Base-by-base conservation (phyloP, 2,329 filamentous ascomycete species). In the Fusarium protoensiforme region DNA sequence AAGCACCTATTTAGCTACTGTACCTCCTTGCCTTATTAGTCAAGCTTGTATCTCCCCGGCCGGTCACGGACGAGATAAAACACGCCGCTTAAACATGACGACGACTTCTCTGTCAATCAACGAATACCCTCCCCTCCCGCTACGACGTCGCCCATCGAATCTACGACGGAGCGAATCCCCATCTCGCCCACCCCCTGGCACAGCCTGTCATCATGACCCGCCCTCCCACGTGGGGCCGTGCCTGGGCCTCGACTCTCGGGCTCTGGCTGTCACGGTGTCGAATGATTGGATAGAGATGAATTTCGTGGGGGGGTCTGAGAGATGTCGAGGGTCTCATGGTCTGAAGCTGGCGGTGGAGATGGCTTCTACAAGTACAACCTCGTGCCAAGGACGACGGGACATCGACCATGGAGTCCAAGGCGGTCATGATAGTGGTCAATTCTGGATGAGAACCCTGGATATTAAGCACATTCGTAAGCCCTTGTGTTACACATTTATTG, bases 261-360 rank as follows among this genome's bases (percentile, higher is more conserved):
- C 58, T 31, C 24, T 41, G 35, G 20, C 18, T 41, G 36, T 64
- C 74, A 77, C 74, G 75, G 66, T 78, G 74, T 16, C 46, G 56
- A 69, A 63, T 69, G 75, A 77, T 78, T 77, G 75, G 75, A 53
- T 18, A 53, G 27, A 46, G 46, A 53, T 53, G 46, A 33, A 33
- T 53, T 53, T 31, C 46, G 29, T 24, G 58, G 27, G 46, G 46
- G 27, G 46, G n/a, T 46, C 8, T 18, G 2, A 22, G 24, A 41
- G 39, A 46, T 46, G 41, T 8, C 14, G 18, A 51, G 18, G 24
- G 24, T 51, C 41, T 46, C 41, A 46, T 46, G 41, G 20, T 24
- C 8, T 27, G 1, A 51, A 51, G 46, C 8, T n/a, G 27, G 46
- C 27, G 18, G 27, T 53, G 46, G 46, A 53, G 27, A 53, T 53